Evolutionary conservation across 2,329 filamentous ascomycete genomes (phyloP).

Genomic region (Pseudocercospora fijiensis): DNA sequence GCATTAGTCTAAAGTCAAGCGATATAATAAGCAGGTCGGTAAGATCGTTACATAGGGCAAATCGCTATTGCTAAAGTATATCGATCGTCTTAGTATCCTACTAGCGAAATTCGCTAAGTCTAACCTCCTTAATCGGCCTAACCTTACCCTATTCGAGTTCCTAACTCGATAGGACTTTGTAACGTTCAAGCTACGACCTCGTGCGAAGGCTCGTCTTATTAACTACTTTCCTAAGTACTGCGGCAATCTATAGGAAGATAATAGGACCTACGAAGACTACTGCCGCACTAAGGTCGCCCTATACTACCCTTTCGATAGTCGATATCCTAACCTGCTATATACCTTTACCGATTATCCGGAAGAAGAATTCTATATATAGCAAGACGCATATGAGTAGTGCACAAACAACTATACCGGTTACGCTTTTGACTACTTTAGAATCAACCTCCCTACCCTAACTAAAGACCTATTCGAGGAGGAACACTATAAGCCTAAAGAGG

Average conservation of each 20-base stretch:
- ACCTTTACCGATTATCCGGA: not conserved
- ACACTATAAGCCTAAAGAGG: no score
- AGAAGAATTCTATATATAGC: not conserved
- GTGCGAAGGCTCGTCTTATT: not conserved
- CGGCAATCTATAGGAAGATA: not conserved
- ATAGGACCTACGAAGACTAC: not conserved
- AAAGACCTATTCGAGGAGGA: no score
- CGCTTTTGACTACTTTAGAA: no score
- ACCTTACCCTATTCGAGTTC: not conserved
- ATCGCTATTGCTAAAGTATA: not conserved
- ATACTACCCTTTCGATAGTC: not conserved
- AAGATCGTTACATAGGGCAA: not conserved
- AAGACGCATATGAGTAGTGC: no score
- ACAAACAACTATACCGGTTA: no score
- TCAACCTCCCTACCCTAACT: no score
- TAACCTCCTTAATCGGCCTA: not conserved
- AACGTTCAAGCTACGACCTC: not conserved
- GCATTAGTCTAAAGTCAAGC: not conserved
- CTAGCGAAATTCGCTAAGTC: no score
- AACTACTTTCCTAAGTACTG: not conserved
- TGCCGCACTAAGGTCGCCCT: not conserved
- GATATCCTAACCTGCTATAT: not conserved
- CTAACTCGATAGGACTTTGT: not conserved
- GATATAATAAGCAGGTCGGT: no score
- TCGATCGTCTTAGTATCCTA: not conserved